Conservation (phyloP, 805 yeast species). For the Zygotorulaspora chibaensis region DNA sequence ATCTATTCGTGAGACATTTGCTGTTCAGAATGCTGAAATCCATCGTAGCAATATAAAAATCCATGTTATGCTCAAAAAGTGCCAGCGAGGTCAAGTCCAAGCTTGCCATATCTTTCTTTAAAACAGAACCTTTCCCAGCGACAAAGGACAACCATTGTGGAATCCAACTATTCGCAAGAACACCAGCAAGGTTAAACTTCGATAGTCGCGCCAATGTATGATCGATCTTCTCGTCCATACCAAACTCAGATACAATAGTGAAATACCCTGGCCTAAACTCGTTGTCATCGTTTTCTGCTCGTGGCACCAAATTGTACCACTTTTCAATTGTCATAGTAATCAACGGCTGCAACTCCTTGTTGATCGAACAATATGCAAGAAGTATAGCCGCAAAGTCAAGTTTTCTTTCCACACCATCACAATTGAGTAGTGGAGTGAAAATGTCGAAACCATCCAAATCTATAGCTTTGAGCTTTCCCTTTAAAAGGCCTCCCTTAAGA, state of each 20-base stretch:
- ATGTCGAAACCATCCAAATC: conserved; percentile 11
- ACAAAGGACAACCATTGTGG: conserved; percentile 20
- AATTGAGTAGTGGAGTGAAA: conserved; percentile 13
- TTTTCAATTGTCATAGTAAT: conserved; percentile 11
- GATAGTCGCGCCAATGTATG: conserved; percentile 8
- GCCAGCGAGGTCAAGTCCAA: conserved; percentile 1
- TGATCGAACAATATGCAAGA: conserved; percentile 24
- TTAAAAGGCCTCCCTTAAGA: not conserved
- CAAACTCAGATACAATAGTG: conserved; percentile 16
- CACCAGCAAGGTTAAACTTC: conserved; percentile 12
- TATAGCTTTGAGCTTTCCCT: not conserved
- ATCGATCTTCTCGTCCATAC: conserved; percentile 7
- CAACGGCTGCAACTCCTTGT: conserved; percentile 14
- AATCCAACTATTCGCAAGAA: conserved; percentile 20
- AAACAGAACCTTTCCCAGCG: not conserved
- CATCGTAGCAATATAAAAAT: conserved; percentile 21
- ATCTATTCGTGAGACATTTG: conserved; percentile 1
- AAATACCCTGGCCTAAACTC: conserved; percentile 19
- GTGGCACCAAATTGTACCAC: conserved; percentile 12
- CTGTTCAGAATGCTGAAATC: not conserved
- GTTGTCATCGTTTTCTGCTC: not conserved
- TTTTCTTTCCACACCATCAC: conserved; percentile 5
- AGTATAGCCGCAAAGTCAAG: conserved; percentile 19
- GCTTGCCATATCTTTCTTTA: not conserved
- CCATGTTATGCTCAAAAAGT: conserved; percentile 18